Evolutionary conservation across 1,284 basidiomycete species (phyloP), one percentile per base, ranked within the genome.

Genomic region (Porodaedalea pini): DNA sequence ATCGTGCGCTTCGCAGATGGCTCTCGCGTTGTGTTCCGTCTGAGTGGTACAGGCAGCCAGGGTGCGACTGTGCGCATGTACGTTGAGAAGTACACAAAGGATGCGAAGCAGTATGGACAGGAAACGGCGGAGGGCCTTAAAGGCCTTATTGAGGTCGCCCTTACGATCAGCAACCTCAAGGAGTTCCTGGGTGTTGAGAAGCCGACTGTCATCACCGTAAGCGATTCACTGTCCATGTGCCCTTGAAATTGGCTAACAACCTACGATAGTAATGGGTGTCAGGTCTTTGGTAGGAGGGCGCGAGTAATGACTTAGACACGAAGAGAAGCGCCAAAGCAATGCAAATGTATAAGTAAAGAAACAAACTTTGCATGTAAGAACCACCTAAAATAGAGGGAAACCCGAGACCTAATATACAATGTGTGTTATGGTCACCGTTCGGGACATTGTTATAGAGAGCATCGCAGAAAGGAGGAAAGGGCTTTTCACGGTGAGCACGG

Each of bases 1-100:
- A 91, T 95, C 70, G 85, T 98, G 69, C 83, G 82, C 61, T 99
- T 99, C 74, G 76, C 77, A 34, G 96, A 99, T 70, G 96, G 95
- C 19, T 91, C 87, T 53, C 82, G 96, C 52, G 90, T 99, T 63
- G 93, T 99, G 60, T 98, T 98, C 82, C 85, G 97, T 57, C 78
- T 99, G 54, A 94, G 91, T 62, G 96, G 97, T 51, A 99, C 97
- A 0, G 96, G 96, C 17, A 93, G 89, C 63, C 88, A 93, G 48
- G 96, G 96, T 49, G 97, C 97, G 17, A 99, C 97, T 8, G 91
- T 95, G 54, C 79, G 92, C 62, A 80, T 95, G 82, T 95, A 95
- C 67, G 85, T 94, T 41, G 92, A 95, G 74, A 87, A 95, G 71
- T 99, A 99, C 74, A 85, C 93, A 32, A 88, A 90, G 65, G 87